Percentiles rank a stretch among this genome's conserved stretches.
Conservation (phyloP, 2,329 filamentous ascomycete species). For the Sclerotinia sclerotiorum region DNA sequence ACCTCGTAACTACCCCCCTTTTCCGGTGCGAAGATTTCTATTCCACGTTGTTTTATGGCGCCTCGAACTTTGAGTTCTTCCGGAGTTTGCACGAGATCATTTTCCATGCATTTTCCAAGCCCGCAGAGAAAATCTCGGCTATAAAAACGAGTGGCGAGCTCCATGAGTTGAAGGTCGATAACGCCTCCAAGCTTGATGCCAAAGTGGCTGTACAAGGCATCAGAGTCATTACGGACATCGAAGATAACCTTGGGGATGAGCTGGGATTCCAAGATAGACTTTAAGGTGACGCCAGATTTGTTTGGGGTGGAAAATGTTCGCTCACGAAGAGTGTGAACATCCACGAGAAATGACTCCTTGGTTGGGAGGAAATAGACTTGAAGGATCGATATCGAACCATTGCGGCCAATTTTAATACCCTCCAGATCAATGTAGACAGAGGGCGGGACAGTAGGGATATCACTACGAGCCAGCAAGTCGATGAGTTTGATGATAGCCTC, state of each 20-base stretch:
- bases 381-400: constrained; percentile 47
- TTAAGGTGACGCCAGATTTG: constrained; percentile 37
- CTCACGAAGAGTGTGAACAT: constrained; percentile 43
- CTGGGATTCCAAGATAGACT: constrained; percentile 47
- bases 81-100: constrained; percentile 29
- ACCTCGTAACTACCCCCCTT: constrained; percentile 48
- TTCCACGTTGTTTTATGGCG: constrained; percentile 43
- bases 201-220: constrained; percentile 52
- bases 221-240: constrained; percentile 58
- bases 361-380: constrained; percentile 40
- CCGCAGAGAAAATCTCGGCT: constrained; percentile 39
- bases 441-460: constrained; percentile 35
- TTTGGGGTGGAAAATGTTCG: constrained; percentile 42
- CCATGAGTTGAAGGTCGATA: constrained; percentile 57
- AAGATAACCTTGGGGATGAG: constrained; percentile 54
- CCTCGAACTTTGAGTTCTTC: constrained; percentile 38
- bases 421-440: constrained; percentile 49
- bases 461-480: constrained; percentile 11
- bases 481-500: constrained; percentile 16
- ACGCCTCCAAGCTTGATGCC: constrained; percentile 47
- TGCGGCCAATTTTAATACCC: constrained; percentile 44
- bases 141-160: constrained; percentile 44
- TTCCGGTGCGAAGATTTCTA: constrained; percentile 44
- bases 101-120: constrained; percentile 44
- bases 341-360: constrained; percentile 44